Conservation (phyloP, 2,329 filamentous ascomycete species). For the Curvularia hawaiiensis region DNA sequence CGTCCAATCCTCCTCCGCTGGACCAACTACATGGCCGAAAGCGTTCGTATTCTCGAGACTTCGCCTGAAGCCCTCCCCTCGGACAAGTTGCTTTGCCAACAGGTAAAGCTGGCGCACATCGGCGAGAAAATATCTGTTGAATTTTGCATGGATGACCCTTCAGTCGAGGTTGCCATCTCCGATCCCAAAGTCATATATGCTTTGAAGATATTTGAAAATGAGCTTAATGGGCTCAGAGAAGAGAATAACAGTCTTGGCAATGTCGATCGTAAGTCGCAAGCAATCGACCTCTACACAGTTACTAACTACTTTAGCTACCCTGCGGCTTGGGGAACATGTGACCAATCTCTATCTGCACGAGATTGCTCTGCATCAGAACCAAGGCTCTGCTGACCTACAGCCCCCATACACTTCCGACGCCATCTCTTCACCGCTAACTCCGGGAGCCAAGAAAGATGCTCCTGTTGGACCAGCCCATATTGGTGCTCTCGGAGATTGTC, state of each 20-base stretch:
- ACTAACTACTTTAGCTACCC: constrained; percentile 37
- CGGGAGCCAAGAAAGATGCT: constrained; percentile 46
- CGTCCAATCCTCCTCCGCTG: constrained; percentile 64
- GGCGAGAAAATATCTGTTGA: constrained; percentile 62
- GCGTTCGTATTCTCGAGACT: constrained; percentile 61
- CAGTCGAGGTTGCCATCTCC: constrained; percentile 57
- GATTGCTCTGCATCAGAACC: constrained; percentile 55
- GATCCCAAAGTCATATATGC: constrained; percentile 62
- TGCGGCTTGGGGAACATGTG: constrained; percentile 54
- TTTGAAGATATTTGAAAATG: constrained; percentile 60
- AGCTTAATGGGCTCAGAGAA: constrained; percentile 48
- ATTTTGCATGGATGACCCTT: constrained; percentile 62
- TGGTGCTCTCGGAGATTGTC: constrained; percentile 53
- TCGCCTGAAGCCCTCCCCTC: constrained; percentile 62
- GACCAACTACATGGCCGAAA: constrained; percentile 68
- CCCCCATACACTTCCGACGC: constrained; percentile 52
- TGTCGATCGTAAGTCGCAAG: constrained; percentile 38
- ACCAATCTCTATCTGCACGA: constrained; percentile 57
- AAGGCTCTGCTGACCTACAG: constrained; percentile 51
- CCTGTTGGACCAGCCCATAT: constrained; percentile 54
- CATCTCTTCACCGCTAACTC: constrained; percentile 45
- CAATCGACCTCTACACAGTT: background rate
- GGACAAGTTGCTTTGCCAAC: constrained; percentile 61
- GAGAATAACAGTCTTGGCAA: constrained; percentile 48
- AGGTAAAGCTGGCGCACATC: constrained; percentile 63